Evolutionary conservation across 129 eudicot genomes (phyloP), one percentile per base, ranked within the genome.

Genomic region (Pittosporum tobira): DNA sequence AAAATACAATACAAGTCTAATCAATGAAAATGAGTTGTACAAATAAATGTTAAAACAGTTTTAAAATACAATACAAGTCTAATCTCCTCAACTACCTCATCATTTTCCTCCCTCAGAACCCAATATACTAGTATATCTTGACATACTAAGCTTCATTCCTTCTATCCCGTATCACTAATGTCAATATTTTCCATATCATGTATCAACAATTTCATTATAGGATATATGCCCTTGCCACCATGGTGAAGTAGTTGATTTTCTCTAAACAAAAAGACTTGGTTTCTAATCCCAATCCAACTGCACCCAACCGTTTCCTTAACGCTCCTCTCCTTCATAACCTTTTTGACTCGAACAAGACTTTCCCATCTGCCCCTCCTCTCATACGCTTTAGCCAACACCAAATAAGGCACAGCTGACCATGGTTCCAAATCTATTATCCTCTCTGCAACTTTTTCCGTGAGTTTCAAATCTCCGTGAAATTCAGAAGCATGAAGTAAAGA

Each of bases 321-420:
- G 24, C 43, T 55, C 22, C 69, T 74, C 72, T 69, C 80, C 49
- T 74, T 67, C 96, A 79, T 73, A 61, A 36, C 30, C 62, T 64
- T 79, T 67, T 63, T 81, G 67, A 88, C 81, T 44, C 96, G 79
- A 57, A 77, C 90, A 23, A 78, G 51, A 22, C 94, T 82, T 60
- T 88, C 96, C 96, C 96, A 88, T 74, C 74, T 79, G 31, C 88
- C 90, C 52, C 79, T 71, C 66, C 57, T 55, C 60, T 84, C 94
- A 56, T 84, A 84, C 1, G 62, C 75, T 51, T 75, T 76, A 57
- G 82, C 73, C 85, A 88, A 74, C 27, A 77, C 74, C 71, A 67
- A 19, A 64, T 76, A 84, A 24, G 91, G 79, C 26, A 88, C 51
- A 8, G 63, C 69, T 19, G 79, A 75, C 19, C 54, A 57, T 1